Percentiles rank a stretch among this genome's conserved stretches.
Conservation (phyloP, 2,329 filamentous ascomycete species). For the Botrytis sinoallii region DNA sequence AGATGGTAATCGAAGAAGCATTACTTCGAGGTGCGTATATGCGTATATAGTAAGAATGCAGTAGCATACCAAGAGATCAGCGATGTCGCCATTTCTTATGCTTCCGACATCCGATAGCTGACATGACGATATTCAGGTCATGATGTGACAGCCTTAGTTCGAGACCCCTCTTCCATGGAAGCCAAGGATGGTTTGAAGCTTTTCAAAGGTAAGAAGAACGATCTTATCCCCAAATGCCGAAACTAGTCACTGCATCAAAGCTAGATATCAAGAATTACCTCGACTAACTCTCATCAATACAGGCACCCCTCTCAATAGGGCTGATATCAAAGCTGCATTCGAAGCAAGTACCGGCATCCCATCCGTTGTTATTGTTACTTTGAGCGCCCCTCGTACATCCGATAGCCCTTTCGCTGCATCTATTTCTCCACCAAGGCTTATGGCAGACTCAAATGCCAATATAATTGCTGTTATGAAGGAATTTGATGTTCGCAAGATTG, state of each 20-base stretch:
- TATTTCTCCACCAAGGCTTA: constrained; percentile 35
- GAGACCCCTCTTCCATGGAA: constrained; percentile 40
- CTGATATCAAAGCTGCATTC: constrained; percentile 44
- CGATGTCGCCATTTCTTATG: constrained; percentile 10
- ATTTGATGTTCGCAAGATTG: constrained; percentile 38
- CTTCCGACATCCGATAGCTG: not conserved
- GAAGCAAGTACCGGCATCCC: constrained; percentile 47
- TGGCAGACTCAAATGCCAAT: constrained; percentile 45
- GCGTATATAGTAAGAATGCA: constrained; percentile 12
- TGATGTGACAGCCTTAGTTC: constrained; percentile 46
- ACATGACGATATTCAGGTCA: constrained; percentile 33
- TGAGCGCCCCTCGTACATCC: constrained; percentile 38
- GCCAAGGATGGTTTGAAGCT: constrained; percentile 40
- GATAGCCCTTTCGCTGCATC: constrained; percentile 32
- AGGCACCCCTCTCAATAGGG: constrained; percentile 37
- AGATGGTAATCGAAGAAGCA: constrained; percentile 43
- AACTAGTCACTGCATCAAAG: not conserved
- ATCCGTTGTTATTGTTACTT: constrained; percentile 43
- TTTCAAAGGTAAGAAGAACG: constrained; percentile 36
- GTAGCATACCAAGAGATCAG: not conserved
- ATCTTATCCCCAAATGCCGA: not conserved
- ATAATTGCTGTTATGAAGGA: constrained; percentile 39
- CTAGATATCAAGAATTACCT: not conserved
- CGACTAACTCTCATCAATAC: not conserved
- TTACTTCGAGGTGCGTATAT: constrained; percentile 20